A percentile compares a stretch with the other conserved stretches of the same genome.
Conservation (phyloP, 768 basidiomycete species). For the Tylopilus felleus region DNA sequence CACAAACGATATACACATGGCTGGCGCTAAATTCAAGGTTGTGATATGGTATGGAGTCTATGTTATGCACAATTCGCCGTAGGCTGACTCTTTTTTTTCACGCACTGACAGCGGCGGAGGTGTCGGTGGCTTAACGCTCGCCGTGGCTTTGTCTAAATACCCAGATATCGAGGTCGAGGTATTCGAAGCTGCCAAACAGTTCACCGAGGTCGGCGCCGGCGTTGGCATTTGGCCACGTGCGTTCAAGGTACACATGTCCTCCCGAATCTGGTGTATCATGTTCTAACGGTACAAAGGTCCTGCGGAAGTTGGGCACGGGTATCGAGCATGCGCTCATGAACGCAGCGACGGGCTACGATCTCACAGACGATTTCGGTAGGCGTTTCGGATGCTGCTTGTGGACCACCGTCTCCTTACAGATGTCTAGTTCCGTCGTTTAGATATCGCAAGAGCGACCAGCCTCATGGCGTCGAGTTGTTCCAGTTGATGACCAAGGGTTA, state of each 20-base stretch:
- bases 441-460: too few species aligned
- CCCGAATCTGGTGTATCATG: not conserved
- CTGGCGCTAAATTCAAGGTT: constrained; percentile 24
- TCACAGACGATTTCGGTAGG: constrained; percentile 24
- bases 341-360: constrained; percentile 17
- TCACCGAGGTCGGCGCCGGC: constrained; percentile 61
- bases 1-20: constrained; percentile 4
- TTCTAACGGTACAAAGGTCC: constrained; percentile 14
- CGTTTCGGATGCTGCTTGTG: too few species aligned
- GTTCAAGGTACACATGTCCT: constrained; percentile 20
- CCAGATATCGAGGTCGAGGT: constrained; percentile 55
- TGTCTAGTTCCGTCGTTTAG: too few species aligned
- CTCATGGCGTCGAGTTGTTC: too few species aligned
- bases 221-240: constrained; percentile 44
- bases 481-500: too few species aligned
- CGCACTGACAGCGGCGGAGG: constrained; percentile 39
- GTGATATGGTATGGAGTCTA: constrained; percentile 24
- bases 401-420: too few species aligned
- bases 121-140: constrained; percentile 39
- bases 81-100: too few species aligned
- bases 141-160: constrained; percentile 36
- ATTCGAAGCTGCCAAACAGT: constrained; percentile 49
- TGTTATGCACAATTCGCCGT: not conserved
- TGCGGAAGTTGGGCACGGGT: constrained; percentile 19
- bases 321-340: constrained; percentile 17